Conservation (phyloP, 805 yeast species). For the Candida sonorensis region DNA sequence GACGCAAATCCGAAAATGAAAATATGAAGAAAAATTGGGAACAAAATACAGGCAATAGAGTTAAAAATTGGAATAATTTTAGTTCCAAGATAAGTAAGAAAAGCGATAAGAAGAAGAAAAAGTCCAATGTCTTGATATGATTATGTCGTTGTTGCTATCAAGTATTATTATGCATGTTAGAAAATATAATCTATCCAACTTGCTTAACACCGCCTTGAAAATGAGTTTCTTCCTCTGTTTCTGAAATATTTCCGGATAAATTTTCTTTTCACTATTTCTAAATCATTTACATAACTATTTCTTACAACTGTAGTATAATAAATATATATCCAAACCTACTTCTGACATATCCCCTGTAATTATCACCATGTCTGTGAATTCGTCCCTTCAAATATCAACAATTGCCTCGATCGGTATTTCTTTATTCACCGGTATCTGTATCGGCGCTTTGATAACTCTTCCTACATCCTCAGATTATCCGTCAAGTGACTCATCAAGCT, state of each 20-base stretch:
- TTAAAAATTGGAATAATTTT: slow-evolving; percentile 53
- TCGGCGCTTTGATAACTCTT: slow-evolving; percentile 20
- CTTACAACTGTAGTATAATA: too few relatives aligned
- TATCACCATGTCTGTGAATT: slow-evolving; percentile 4
- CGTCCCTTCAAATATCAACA: slow-evolving; percentile 9
- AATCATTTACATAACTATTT: too few relatives aligned
- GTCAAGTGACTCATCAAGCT: slow-evolving; percentile 1
- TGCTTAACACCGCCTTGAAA: too few relatives aligned
- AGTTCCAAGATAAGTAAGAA: slow-evolving; percentile 37
- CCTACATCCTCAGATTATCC: slow-evolving; percentile 7
- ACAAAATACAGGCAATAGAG: slow-evolving; percentile 48
- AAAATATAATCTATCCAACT: too few relatives aligned
- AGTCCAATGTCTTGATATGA: slow-evolving; percentile 34
- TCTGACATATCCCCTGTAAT: too few relatives aligned
- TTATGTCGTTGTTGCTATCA: too few relatives aligned
- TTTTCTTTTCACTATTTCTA: too few relatives aligned
- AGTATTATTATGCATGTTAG: too few relatives aligned
- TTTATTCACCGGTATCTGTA: slow-evolving; percentile 23
- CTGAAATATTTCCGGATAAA: too few relatives aligned
- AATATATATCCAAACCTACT: too few relatives aligned
- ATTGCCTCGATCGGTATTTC: slow-evolving; percentile 17
- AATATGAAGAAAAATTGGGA: slow-evolving; percentile 51
- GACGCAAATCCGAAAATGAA: too few relatives aligned
- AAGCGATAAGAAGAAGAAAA: slow-evolving; percentile 39
- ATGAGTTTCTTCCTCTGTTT: too few relatives aligned